phyloP scores from a whole-genome alignment of 176 grass and related monocot genomes.

The Secale cereale region DNA sequence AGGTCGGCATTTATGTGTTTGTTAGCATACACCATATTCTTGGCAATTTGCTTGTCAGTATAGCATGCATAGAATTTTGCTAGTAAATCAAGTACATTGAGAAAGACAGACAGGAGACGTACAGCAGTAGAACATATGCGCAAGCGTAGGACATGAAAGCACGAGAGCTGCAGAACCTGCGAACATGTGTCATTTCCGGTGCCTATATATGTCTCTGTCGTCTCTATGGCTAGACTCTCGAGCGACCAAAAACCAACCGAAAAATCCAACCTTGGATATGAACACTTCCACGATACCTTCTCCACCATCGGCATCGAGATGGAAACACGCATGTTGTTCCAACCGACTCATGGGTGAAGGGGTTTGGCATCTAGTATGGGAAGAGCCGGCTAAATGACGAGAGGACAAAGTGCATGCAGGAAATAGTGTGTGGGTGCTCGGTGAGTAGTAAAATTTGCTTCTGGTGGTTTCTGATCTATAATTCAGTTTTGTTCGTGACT shows the following conservation, averaged over 20 bases:
- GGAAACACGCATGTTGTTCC: not conserved
- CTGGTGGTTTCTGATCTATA: too few relatives aligned
- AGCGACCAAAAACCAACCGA: not conserved
- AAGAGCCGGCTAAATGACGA: too few relatives aligned
- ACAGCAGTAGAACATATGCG: not conserved
- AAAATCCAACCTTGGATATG: not conserved
- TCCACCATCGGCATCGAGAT: too few relatives aligned
- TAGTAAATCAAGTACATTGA: not conserved
- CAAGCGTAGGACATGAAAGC: not conserved
- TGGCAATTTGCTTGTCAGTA: not conserved
- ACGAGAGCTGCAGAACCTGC: not conserved
- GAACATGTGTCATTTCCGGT: not conserved
- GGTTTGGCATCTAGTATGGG: too few relatives aligned
- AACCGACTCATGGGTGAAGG: too few relatives aligned
- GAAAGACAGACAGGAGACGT: not conserved
- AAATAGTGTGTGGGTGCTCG: too few relatives aligned
- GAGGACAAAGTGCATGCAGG: too few relatives aligned
- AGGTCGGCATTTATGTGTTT: not conserved
- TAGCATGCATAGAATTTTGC: not conserved
- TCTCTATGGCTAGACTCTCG: not conserved
- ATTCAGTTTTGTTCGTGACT: too few relatives aligned
- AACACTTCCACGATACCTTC: not conserved
- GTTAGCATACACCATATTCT: not conserved
- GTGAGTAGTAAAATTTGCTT: too few relatives aligned
- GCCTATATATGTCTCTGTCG: not conserved